Base-by-base conservation (phyloP, 306 rosid genomes). In the Fragaria ananassa region DNA sequence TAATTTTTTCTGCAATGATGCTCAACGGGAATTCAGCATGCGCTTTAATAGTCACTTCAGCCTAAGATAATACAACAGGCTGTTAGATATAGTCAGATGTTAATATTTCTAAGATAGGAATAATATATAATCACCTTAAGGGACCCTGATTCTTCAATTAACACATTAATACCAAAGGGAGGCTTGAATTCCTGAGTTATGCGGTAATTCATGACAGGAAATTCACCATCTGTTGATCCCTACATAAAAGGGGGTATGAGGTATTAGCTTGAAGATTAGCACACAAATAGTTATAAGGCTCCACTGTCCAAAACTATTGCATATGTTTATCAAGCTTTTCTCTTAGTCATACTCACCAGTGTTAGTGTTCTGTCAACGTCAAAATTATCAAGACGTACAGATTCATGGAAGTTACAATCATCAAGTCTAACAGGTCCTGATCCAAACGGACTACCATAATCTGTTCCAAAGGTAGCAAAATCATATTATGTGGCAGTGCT, bases 381-480 rank as follows among this genome's bases (percentile, higher is more conserved):
- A 17, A 95, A 92, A 84, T 81, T 91, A 63, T 90, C 97, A 75
- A 92, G 97, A 85, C 85, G 92, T 34, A 95, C 99, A 73, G 97
- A 92, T 85, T 95, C 99, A 19, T 92, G 99, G 83, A 95, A 95
- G 86, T 95, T 95, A 72, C 97, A 95, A 81, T 92, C 97, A 76
- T 95, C 99, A 45, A 92, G 93, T 70, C 89, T 66, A 67, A 95
- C 96, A 25, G 90, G 79, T 67, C 93, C 92, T 58, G 85, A 76
- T 60, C 87, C 89, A 71, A 75, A 78, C 37, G 98, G 88, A 77
- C 89, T 84, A 78, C 88, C 84, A 80, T 92, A 89, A 81, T 89
- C 97, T 92, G 96, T 77, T 72, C 80, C 51, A 82, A 75, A 79
- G 56, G 75, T 15, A 72, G 74, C 47, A 72, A 12, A 81, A 75